These are phyloP conservation scores for Onygenales sp. DNA, from an alignment of 2,329 filamentous ascomycete genomes.

Conservation along the genomic window DNA sequence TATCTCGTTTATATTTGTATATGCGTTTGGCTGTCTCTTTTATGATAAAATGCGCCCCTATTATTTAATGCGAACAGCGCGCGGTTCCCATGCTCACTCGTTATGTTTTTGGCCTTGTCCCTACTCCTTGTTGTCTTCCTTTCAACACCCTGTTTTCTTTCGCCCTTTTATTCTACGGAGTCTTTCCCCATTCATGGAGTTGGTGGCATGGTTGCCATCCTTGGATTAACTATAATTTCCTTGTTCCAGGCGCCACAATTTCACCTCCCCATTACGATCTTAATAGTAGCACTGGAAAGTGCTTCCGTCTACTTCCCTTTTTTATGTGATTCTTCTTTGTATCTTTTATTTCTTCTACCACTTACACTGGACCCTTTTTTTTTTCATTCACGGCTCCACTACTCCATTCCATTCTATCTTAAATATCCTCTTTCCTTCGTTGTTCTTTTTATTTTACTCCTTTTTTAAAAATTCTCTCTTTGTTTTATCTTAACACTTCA, in stretches of 20 bases:
- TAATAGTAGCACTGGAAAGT: not conserved
- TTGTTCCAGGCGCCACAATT: not conserved
- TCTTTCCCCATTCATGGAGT: not conserved
- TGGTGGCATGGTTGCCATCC: not conserved
- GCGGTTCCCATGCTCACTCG: not conserved
- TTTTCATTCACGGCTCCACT: not conserved
- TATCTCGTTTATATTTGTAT: not conserved
- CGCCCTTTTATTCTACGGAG: not conserved
- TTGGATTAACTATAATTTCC: not conserved
- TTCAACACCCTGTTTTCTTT: slow-evolving; percentile 2
- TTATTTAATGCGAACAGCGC: not conserved
- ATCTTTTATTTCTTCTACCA: not conserved
- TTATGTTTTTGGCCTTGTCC: not conserved
- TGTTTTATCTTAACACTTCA: too few species aligned
- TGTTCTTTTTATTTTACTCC: not conserved
- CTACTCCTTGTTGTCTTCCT: not conserved
- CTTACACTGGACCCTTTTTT: not conserved
- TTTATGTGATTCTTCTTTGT: not conserved
- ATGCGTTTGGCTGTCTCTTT: not conserved
- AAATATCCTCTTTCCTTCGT: not conserved
- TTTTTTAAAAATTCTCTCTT: not conserved
- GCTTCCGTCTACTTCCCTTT: not conserved
- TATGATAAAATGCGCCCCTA: not conserved
- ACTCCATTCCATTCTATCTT: not conserved
- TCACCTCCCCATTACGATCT: not conserved